A percentile compares a stretch with the other conserved stretches of the same genome.
phyloP scores from a whole-genome alignment of 2,329 filamentous ascomycete species.

The Orbilia brochopaga region DNA sequence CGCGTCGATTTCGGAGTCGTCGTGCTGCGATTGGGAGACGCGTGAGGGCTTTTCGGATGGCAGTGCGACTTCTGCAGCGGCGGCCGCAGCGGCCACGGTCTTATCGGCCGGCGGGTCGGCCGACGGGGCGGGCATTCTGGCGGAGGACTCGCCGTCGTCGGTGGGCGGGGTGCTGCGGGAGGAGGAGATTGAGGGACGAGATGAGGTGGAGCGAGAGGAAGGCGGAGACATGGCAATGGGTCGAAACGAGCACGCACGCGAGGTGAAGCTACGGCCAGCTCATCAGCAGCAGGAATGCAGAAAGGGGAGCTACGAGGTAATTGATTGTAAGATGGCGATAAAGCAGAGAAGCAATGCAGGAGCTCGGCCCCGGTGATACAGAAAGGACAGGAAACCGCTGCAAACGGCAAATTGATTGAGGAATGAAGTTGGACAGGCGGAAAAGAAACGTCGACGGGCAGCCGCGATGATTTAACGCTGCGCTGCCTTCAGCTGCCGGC shows the following conservation, averaged over 20 bases:
- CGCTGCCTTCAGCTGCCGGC: constrained; percentile 18
- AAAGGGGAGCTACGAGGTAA: not conserved
- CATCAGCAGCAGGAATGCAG: constrained; percentile 8
- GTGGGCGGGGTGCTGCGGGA: constrained; percentile 46
- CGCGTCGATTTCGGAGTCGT: constrained; percentile 45
- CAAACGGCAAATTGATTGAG: constrained; percentile 29
- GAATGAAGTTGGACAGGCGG: constrained; percentile 19
- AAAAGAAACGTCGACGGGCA: constrained; percentile 13
- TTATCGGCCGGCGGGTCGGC: constrained; percentile 12
- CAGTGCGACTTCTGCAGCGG: constrained; percentile 24
- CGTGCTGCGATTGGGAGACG: constrained; percentile 27
- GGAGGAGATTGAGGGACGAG: constrained; percentile 46
- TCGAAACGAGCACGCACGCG: constrained; percentile 14
- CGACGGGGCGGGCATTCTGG: constrained; percentile 25
- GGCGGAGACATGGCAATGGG: constrained; percentile 39
- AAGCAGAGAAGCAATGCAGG: no score
- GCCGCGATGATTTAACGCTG: constrained; percentile 38
- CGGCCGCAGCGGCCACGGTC: constrained; percentile 12
- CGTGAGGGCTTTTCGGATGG: constrained; percentile 27
- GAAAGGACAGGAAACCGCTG: constrained; percentile 14
- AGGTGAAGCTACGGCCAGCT: constrained; percentile 21
- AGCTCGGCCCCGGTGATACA: no score
- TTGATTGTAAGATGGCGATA: not conserved
- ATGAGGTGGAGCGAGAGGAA: constrained; percentile 43
- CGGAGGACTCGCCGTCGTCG: constrained; percentile 40